Evolutionary conservation across 352 stramenopile species (phyloP), one percentile per base, ranked within the genome.

Genomic region (Globisporangium heterothallicum): DNA sequence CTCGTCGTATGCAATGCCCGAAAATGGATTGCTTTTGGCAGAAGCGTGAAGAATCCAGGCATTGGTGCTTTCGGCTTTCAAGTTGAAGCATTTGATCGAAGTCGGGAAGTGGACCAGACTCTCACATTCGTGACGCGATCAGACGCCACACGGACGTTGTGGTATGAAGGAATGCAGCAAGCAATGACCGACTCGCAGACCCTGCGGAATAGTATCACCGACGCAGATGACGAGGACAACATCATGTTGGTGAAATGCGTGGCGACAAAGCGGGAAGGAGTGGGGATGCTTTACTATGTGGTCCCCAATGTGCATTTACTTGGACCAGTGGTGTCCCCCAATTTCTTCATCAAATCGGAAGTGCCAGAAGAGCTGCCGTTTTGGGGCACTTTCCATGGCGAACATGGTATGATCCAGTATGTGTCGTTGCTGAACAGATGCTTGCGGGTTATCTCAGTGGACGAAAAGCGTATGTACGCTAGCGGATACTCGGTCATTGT

Each of bases 351-450:
- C 4, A 86, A 87, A 36, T 92, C 76, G 0, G 81, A 89, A 27
- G 81, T 92, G 1, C 78, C 78, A 0, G 81, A 92, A 52, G 81
- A 89, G 47, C 69, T 92, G 21, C 81, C 81, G 2, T 89, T 92
- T 45, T 92, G 78, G 78, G 80, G 81, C 24, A 85, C 72, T 2
- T 92, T 85, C 49, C 66, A 87, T 25, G 78, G 81, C 8, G 58
- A 66, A 7, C 61, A 77, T 27, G 81, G 78, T 1, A 71, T 89
- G 19, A 77, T 56, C 49, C 86, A 92, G 52, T 92, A 89, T 54
- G 68, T 58, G 8, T 86, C 81, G 24, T 58, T 92, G 49, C 78
- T 92, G 42, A 75, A 73, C 10, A 68, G 72, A 6, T 88, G 74
- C 32, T 57, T 92, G 10, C 57, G 71, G 34, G 78, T 88, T 12